phyloP scores from a whole-genome alignment of 2,329 filamentous ascomycete genomes.

The Stagonosporopsis rhizophila region DNA sequence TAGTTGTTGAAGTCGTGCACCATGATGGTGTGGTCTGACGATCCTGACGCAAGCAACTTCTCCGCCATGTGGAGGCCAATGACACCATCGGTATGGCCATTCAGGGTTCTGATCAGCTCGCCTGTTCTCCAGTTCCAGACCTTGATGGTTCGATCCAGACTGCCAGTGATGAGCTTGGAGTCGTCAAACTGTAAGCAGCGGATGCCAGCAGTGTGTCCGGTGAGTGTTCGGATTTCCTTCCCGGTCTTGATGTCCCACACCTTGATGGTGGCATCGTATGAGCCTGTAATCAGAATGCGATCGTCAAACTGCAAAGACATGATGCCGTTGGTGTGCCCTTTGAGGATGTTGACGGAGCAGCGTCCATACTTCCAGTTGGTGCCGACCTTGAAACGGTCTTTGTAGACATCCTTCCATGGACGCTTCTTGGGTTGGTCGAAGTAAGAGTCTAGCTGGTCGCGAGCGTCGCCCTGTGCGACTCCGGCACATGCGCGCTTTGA shows the following conservation, averaged over 20 bases:
- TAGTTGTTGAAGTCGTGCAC: constrained; percentile 92
- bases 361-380: constrained; percentile 98
- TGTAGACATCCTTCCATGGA: constrained; percentile 97
- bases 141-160: constrained; percentile 84
- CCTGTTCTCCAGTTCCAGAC: constrained; percentile 98
- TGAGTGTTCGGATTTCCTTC: constrained; percentile 82
- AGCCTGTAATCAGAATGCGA: constrained; percentile 88
- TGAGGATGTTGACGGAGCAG: constrained; percentile 82
- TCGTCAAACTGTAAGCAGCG: constrained; percentile 93
- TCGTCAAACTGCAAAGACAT: constrained; percentile 85
- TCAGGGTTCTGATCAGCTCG: constrained; percentile 80
- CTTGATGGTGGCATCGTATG: constrained; percentile 93
- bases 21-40: constrained; percentile 86
- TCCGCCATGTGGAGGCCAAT: constrained; percentile 87
- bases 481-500: constrained; percentile 47
- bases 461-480: constrained; percentile 15
- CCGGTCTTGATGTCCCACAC: constrained; percentile 95
- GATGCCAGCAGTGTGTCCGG: constrained; percentile 82
- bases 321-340: constrained; percentile 86
- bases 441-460: constrained; percentile 53
- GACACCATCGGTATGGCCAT: constrained; percentile 80
- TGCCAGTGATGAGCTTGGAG: constrained; percentile 87
- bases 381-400: constrained; percentile 92
- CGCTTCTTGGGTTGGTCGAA: constrained; percentile 60
- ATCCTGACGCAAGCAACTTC: constrained; percentile 85